These are phyloP conservation scores for Excoecaria agallocha DNA, from an alignment of 345 rosid genomes.

Conservation along the genomic window DNA sequence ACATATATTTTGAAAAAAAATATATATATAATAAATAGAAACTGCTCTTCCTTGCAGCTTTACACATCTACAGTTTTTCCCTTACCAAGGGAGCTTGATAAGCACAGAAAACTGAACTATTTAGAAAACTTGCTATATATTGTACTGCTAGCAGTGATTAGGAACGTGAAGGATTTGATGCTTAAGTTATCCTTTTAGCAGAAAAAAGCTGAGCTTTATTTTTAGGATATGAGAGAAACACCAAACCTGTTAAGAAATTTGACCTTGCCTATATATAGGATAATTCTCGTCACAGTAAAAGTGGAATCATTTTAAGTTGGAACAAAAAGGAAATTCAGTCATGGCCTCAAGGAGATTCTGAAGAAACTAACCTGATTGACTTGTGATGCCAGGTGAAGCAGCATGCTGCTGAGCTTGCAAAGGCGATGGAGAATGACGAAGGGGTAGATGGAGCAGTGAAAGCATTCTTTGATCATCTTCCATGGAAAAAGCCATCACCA, in stretches of 20 bases:
- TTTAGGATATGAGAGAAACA: not conserved
- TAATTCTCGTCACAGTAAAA: not conserved
- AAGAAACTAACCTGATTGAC: not conserved
- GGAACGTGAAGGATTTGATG: not conserved
- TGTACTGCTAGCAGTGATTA: not conserved
- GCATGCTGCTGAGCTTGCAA: conserved; percentile 73
- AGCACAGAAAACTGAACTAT: too few species aligned
- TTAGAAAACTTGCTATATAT: not conserved
- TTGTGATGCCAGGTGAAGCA: conserved; percentile 66
- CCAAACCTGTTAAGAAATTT: not conserved
- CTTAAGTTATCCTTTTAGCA: too few species aligned
- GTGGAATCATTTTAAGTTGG: not conserved
- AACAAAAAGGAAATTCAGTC: not conserved
- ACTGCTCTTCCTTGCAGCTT: not conserved
- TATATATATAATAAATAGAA: not conserved
- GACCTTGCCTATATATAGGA: not conserved
- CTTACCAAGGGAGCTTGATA: too few species aligned
- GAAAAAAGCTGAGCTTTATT: not conserved
- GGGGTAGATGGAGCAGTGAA: conserved; percentile 95
- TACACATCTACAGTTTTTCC: not conserved
- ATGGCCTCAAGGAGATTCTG: not conserved
- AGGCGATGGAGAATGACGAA: conserved; percentile 90
- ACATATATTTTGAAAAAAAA: not conserved
- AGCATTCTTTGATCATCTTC: conserved; percentile 90
- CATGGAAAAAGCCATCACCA: conserved; percentile 29